Base-by-base conservation (phyloP, 139 green algal genomes). In the Closterium sp. region DNA sequence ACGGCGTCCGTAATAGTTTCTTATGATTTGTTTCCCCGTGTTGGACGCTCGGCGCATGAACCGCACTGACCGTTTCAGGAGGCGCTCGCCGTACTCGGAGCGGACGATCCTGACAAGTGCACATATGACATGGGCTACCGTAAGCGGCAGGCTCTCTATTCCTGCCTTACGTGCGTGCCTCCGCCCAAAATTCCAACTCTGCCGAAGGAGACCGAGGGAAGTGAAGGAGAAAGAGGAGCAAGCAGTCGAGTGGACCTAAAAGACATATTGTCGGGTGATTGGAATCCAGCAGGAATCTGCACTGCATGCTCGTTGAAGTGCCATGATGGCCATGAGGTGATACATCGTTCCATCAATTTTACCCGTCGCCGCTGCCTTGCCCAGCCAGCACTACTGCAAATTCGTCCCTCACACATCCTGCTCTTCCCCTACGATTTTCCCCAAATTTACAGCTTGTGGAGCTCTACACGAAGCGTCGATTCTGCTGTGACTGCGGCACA, bases 401-500 rank as follows among this genome's bases (percentile, higher is more conserved):
- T 28, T 19, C 12, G 55, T 76, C 55, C 16, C 55, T 76, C 55
- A 76, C 12, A 76, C 55, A 76, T 76, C 23, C 55, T 28, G 23
- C 55, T 76, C 55, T 28, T 76, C 9, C 4, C 55, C 25, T 76
- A 19, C 55, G 16, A 12, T 28, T 76, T 76, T 19, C 55, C 9
- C 55, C 55, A 16, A 76, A 28, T 76, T 12, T 16, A 28, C 25
- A 93, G 91, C n/a, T 94, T 93, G 34, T 94, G 81, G 92, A 94
- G 83, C 32, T 94, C 3, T 94, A 84, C 31, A 94, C 92, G 33
- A 43, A 83, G 34, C 92, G 92, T 7, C 85, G 89, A 10, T 94
- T 94, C 33, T 90, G 92, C 30, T 94, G 92, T 36, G 92, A 94
- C 81, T 94, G 92, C n/a, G 92, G 92, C 87, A 94, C 93, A 34